A percentile compares a stretch with the other conserved stretches of the same genome.
Conservation (phyloP, 1,139 yeast genomes). For the Saccharomycopsis crataegensis region DNA sequence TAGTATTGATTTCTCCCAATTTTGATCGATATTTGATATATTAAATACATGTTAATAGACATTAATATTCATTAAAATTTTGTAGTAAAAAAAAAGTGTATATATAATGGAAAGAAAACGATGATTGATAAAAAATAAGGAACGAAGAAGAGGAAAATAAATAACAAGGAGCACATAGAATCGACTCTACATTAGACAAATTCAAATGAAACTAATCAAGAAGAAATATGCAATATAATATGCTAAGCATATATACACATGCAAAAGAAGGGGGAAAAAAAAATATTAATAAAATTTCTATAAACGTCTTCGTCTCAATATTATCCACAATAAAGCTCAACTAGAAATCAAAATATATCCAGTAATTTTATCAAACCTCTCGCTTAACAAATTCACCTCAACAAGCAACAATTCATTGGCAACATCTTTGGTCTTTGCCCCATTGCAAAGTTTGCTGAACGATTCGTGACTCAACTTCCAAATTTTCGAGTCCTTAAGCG, state of each 20-base stretch:
- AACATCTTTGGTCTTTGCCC: conserved; percentile 34
- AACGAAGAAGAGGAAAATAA: neutral
- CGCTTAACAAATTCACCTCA: conserved; percentile 59
- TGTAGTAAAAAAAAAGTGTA: neutral
- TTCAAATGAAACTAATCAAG: too few species aligned
- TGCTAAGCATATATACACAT: neutral
- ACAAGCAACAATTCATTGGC: conserved; percentile 64
- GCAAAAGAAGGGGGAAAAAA: neutral
- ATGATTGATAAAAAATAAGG: neutral
- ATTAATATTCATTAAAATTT: too few species aligned
- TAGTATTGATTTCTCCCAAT: too few species aligned
- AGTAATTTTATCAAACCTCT: conserved; percentile 64
- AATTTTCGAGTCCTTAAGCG: conserved; percentile 51
- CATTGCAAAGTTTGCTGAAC: conserved; percentile 39
- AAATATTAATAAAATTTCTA: neutral
- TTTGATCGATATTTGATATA: too few species aligned
- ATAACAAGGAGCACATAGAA: neutral
- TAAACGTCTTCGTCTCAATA: neutral
- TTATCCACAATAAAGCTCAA: conserved; percentile 16
- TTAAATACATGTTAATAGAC: too few species aligned
- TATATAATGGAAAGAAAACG: neutral
- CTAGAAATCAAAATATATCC: conserved; percentile 59
- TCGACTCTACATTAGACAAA: too few species aligned
- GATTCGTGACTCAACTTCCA: conserved; percentile 60
- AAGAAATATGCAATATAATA: too few species aligned